Evolutionary conservation across 441 rosid species (phyloP), one percentile per base, ranked within the genome.

Genomic region (Eruca vesicaria): DNA sequence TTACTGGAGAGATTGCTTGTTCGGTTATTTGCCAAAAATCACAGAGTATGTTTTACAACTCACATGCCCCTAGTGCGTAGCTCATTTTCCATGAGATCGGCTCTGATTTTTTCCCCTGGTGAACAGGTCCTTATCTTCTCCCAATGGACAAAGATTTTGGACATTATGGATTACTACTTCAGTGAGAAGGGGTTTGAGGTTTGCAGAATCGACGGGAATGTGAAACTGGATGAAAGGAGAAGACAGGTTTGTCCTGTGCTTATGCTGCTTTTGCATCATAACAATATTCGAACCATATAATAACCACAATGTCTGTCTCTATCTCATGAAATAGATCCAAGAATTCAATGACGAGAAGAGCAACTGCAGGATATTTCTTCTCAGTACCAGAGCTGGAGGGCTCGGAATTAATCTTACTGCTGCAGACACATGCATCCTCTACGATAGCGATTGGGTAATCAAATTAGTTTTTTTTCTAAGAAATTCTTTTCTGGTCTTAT

Each of bases 341-440:
- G 97, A 89, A 53, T 96, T 96, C 80, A 96, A 90, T 69, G 91
- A 91, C 66, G 89, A 72, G 77, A 79, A 90, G 75, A 90, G 97
- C 87, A 81, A 66, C 32, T 87, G 9, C 43, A 85, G 93, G 60
- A 82, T 93, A 65, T 96, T 96, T 84, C 85, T 96, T 69, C 96
- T 96, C 58, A 96, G 98, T 84, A 93, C 98, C 29, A 91, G 99
- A 83, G 99, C 99, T 64, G 99, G 99, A 70, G 99, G 99, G 72
- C 81, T 96, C 77, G 99, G 99, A 55, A 96, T 96, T 79, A 96
- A 96, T 82, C 98, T 96, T 66, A 96, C 99, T 66, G 84, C 98
- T 32, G 99, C 98, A 15, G 98, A 93, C 75, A 93, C 98, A 14
- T 96, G 99, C 79, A 93, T 96, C 73, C 86, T 93, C 52, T 96